phyloP scores from a whole-genome alignment of 177 flowering plant species.

The Vitis hybrid region DNA sequence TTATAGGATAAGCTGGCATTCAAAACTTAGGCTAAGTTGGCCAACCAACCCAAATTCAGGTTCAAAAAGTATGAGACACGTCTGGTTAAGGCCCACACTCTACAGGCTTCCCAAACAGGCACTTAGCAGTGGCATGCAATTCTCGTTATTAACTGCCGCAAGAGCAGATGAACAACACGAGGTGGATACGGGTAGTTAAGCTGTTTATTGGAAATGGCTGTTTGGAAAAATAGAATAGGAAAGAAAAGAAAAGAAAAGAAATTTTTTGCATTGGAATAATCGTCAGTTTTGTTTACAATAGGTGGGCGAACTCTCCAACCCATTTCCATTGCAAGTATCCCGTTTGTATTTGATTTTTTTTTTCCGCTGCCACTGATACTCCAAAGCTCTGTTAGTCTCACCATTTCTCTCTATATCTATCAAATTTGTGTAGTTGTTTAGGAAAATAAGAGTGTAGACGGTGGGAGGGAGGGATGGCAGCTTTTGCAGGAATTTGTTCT shows the following conservation, averaged over 20 bases:
- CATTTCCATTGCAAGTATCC: conserved; percentile 1
- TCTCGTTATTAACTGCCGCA: neutral
- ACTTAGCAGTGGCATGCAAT: neutral
- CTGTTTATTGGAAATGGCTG: neutral
- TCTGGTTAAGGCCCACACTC: too few relatives aligned
- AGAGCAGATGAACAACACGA: neutral
- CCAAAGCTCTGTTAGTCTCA: conserved; percentile 24
- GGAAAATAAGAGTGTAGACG: conserved; percentile 9
- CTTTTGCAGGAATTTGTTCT: conserved; percentile 30
- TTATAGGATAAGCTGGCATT: too few relatives aligned
- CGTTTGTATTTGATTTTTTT: conserved; percentile 5
- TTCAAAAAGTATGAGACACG: too few relatives aligned
- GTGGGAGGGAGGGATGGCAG: conserved; percentile 25
- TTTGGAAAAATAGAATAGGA: neutral
- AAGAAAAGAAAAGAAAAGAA: neutral
- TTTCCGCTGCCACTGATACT: conserved; percentile 10
- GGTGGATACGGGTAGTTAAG: conserved; percentile 12
- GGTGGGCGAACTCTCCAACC: conserved; percentile 33
- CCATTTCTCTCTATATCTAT: neutral
- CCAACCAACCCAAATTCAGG: too few relatives aligned
- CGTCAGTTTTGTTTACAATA: conserved; percentile 9
- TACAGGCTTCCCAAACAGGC: too few relatives aligned
- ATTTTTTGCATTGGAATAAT: conserved; percentile 7
- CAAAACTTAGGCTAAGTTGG: too few relatives aligned
- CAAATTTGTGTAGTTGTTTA: neutral